Evolutionary conservation across 768 basidiomycete species (phyloP).

Genomic region (Favolaschia claudopus): DNA sequence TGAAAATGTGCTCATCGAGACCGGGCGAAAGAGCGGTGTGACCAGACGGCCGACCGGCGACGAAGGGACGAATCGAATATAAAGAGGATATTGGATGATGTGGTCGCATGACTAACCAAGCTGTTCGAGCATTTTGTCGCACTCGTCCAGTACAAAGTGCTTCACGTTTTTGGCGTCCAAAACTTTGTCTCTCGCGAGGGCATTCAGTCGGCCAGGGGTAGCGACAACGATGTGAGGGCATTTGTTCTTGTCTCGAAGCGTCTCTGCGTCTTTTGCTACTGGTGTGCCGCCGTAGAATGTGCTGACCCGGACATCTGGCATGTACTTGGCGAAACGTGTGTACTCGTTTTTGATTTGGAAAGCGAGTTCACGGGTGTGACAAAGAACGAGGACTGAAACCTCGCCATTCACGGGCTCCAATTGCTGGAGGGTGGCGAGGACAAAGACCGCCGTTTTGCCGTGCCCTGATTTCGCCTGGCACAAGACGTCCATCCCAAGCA

Average conservation of each 20-base stretch:
- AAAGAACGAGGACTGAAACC: conserved; percentile 96
- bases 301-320: conserved; percentile 97
- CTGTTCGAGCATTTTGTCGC: conserved; percentile 99
- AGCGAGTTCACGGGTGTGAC: conserved; percentile 98
- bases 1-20: conserved; percentile 46
- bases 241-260: conserved; percentile 93
- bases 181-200: conserved; percentile 93
- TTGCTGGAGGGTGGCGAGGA: conserved; percentile 96
- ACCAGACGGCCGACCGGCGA: conserved; percentile 46
- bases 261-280: conserved; percentile 91
- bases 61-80: conserved; percentile 57
- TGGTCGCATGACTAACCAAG: conserved; percentile 97
- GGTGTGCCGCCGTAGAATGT: conserved; percentile 99
- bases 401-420: conserved; percentile 98
- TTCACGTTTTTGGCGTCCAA: conserved; percentile 96
- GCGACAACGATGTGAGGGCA: conserved; percentile 99
- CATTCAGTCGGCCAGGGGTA: conserved; percentile 96
- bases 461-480: conserved; percentile 99
- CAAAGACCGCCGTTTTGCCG: conserved; percentile 99
- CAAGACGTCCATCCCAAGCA: conserved; percentile 98
- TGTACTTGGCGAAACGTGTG: conserved; percentile 98
- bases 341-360: conserved; percentile 99
- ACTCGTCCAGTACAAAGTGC: conserved; percentile 99
- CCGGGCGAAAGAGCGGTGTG: conserved; percentile 48
- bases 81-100: conserved; percentile 57